Conservation (phyloP, 306 rosid genomes). For the Rosa rugosa region DNA sequence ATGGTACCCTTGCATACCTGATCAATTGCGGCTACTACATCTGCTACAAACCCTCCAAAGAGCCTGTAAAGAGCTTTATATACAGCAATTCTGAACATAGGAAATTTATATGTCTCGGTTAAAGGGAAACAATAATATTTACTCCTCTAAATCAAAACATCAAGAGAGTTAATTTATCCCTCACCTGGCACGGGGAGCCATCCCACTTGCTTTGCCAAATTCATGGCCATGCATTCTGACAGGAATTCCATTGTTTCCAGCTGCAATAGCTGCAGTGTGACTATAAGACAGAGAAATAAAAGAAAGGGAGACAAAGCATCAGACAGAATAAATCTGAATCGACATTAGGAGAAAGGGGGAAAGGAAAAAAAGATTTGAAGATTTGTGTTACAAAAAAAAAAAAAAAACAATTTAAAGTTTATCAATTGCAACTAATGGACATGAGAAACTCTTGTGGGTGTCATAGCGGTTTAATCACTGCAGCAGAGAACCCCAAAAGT, state of each 20-base stretch:
- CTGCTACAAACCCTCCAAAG: slow-evolving; percentile 95
- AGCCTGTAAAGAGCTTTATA: slow-evolving; percentile 96
- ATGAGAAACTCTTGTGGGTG: background rate
- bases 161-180: slow-evolving; percentile 28
- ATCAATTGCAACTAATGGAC: background rate
- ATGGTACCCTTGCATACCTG: slow-evolving; percentile 57
- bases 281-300: slow-evolving; percentile 45
- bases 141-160: slow-evolving; percentile 25
- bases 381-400: background rate
- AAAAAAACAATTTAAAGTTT: background rate
- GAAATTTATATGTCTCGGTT: slow-evolving; percentile 20
- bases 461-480: background rate
- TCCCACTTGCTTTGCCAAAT: slow-evolving; percentile 98
- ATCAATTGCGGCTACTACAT: slow-evolving; percentile 99
- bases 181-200: slow-evolving; percentile 99
- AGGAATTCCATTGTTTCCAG: slow-evolving; percentile 98
- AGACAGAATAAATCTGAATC: slow-evolving; percentile 7
- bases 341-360: background rate
- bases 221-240: slow-evolving; percentile 94
- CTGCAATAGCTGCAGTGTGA: slow-evolving; percentile 98
- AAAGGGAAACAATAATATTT: slow-evolving; percentile 28
- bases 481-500: slow-evolving; percentile 12
- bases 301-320: slow-evolving; percentile 16
- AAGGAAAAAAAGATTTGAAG: background rate
- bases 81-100: slow-evolving; percentile 84